A percentile compares a stretch with the other conserved stretches of the same genome.
phyloP scores from a whole-genome alignment of 225 moss, liverwort and hornwort genomes.

The Bryoerythrophyllum caledonicum region DNA sequence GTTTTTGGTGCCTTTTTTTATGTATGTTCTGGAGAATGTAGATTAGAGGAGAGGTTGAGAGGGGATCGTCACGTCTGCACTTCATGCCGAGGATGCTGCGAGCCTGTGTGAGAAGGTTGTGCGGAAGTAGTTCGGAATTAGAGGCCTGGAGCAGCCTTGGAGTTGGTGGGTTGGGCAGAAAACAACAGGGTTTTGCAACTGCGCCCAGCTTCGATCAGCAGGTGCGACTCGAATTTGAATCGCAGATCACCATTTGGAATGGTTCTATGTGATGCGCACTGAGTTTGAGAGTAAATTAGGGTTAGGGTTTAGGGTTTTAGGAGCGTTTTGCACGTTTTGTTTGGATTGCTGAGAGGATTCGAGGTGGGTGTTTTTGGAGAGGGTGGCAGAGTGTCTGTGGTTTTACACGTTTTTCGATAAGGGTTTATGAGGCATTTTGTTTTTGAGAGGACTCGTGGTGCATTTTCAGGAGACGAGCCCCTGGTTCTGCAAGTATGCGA shows the following conservation, averaged over 20 bases:
- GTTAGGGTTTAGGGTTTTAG: constrained; percentile 4
- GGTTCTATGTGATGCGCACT: not conserved
- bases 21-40: not conserved
- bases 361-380: not conserved
- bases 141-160: not conserved
- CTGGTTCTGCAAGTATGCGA: constrained; percentile 42
- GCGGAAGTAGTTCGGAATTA: constrained; percentile 17
- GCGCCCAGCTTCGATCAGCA: constrained; percentile 12
- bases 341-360: not conserved
- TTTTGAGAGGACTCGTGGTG: not conserved
- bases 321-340: not conserved
- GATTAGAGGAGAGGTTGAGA: not conserved
- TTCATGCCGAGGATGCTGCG: constrained; percentile 32
- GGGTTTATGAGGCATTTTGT: not conserved
- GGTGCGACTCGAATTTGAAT: constrained; percentile 12
- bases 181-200: constrained; percentile 11
- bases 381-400: constrained; percentile 16
- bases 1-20: not conserved
- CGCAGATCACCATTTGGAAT: not conserved
- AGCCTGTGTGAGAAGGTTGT: constrained; percentile 16
- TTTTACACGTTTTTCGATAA: no score
- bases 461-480: not conserved
- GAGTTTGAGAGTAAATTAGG: not conserved
- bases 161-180: not conserved
- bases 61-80: not conserved